These are phyloP conservation scores for Zygosaccharomyces kombuchaensis DNA, from an alignment of 805 yeast species.

Conservation along the genomic window DNA sequence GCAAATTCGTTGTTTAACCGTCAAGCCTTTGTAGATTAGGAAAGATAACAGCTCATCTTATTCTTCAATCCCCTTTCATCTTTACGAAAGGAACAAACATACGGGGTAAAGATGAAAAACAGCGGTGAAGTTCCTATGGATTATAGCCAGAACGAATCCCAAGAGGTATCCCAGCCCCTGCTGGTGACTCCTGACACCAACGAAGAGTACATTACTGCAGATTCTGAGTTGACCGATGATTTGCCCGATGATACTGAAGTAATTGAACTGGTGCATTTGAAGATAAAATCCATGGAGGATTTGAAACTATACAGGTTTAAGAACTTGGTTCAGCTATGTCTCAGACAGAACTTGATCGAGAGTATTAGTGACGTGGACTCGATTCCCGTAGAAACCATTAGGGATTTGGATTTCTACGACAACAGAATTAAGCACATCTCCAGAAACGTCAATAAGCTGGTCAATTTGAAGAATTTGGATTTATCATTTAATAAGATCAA, in stretches of 20 bases:
- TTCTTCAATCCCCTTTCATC: not conserved
- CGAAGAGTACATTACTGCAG: conserved; percentile 59
- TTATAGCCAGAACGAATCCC: not conserved
- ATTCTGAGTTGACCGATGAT: conserved; percentile 57
- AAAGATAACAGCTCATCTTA: not conserved
- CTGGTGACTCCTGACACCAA: conserved; percentile 34
- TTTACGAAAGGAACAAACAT: not conserved
- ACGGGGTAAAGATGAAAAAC: not conserved
- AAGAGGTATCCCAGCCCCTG: not conserved
- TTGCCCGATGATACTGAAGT: conserved; percentile 53
- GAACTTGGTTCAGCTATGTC: conserved; percentile 55
- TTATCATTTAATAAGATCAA: conserved; percentile 86
- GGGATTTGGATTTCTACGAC: conserved; percentile 85
- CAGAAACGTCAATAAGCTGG: conserved; percentile 57
- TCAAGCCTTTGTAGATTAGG: not conserved
- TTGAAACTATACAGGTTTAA: conserved; percentile 54
- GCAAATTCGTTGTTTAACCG: conserved; percentile 1
- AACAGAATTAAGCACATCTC: conserved; percentile 86
- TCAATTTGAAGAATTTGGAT: conserved; percentile 59
- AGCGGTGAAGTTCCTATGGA: not conserved
- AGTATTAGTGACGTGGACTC: conserved; percentile 67
- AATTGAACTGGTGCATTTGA: conserved; percentile 66
- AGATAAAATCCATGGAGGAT: conserved; percentile 59
- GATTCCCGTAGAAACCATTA: conserved; percentile 51
- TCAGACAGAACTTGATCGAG: conserved; percentile 80